Evolutionary conservation across 2,329 filamentous ascomycete genomes (phyloP).

Genomic region (Cytospora piceae): DNA sequence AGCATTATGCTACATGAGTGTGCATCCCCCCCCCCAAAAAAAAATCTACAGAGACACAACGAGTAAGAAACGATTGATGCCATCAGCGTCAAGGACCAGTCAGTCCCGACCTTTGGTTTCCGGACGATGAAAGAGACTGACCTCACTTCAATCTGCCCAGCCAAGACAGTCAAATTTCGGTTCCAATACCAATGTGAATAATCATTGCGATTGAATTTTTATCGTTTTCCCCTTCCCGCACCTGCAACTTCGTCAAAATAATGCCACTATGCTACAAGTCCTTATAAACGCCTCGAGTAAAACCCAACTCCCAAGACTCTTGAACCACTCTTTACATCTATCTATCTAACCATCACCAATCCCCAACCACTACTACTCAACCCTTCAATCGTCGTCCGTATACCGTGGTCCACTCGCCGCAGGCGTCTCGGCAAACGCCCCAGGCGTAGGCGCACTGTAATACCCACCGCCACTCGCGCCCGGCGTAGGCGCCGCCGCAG

Average conservation of each 20-base stretch:
- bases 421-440: constrained; percentile 65
- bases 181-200: background rate
- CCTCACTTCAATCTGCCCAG: background rate
- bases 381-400: constrained; percentile 52
- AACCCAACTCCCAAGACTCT: too few relatives aligned
- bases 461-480: constrained; percentile 62
- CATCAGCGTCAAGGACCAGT: too few relatives aligned
- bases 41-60: too few relatives aligned
- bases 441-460: constrained; percentile 67
- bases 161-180: background rate
- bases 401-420: constrained; percentile 62
- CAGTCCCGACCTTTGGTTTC: too few relatives aligned
- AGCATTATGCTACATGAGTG: too few relatives aligned
- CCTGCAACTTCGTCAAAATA: background rate
- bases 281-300: constrained; percentile 3
- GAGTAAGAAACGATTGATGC: too few relatives aligned
- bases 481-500: constrained; percentile 69
- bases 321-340: too few relatives aligned
- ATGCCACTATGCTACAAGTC: constrained; percentile 5
- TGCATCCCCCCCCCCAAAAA: too few relatives aligned
- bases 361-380: too few relatives aligned
- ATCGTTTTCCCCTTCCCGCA: background rate
- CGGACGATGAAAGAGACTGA: background rate
- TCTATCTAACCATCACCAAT: background rate
- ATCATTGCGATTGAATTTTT: background rate